Evolutionary conservation across 2,329 filamentous ascomycete species (phyloP), one percentile per base, ranked within the genome.

Genomic region (Saccharata proteae): DNA sequence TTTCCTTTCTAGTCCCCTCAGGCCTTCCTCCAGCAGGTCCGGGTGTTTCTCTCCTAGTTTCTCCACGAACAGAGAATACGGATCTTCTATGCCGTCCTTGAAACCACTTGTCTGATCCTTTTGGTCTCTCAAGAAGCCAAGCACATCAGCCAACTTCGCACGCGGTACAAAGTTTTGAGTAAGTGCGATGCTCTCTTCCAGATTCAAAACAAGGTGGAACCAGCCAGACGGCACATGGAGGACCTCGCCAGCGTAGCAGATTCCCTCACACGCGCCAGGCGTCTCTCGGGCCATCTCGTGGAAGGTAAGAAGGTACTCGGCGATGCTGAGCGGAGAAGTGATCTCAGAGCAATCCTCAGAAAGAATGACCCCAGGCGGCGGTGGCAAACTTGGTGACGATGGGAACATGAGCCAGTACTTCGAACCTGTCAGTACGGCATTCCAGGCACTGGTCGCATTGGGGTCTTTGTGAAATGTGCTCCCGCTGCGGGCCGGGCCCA

Each of bases 371-470:
- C 88, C 88, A 0, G 88, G 88, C 5, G 90, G 85, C 3, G 76
- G 67, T 0, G 75, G 71, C 5, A 67, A 51, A 12, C 59, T 59
- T 2, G 63, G 53, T 0, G 74, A 74, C 0, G 81, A 79, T 0
- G 84, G 85, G 49, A 96, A 96, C 84, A 96, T 92, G 54, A 96
- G 88, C 88, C 90, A 96, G 64, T 96, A 96, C 51, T 96, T 96
- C 19, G 78, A 74, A 4, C 88, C 90, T 37, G 79, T 74, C 16
- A 96, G 64, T 10, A 94, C 83, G 1, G 86, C 88, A 51, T 96
- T 96, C 90, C 88, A 96, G 0, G 90, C 88, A 45, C 76, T 79
- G 12, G 68, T 77, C 2, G 69, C 71, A 48, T 77, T 77, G 3
- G 72, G 74, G 44, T 77, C 74, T 52, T 94, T 94, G 62, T 96